Base-by-base conservation (phyloP, 73 alveolate species). In the Durusdinium trenchii region DNA sequence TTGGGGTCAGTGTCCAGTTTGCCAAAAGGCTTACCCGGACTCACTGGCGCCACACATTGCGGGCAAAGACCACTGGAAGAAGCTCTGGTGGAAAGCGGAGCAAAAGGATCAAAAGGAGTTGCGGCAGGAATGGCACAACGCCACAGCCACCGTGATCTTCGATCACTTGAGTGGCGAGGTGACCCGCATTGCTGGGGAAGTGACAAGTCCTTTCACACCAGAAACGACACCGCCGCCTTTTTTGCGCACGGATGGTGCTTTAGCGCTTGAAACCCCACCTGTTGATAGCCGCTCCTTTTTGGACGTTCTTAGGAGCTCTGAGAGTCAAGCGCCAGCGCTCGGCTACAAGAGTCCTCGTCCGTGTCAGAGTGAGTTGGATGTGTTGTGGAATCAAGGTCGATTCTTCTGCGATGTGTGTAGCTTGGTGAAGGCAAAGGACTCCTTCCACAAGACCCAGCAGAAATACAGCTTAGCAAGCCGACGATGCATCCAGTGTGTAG, bases 391-490 rank as follows among this genome's bases (percentile, higher is more conserved):
- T 30, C 47, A 30, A 48, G 71, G 71, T 35, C 57, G 35, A 36
- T 67, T 81, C 47, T 81, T 32, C 91, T 81, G 91, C 69, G 91
- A 81, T 81, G 43, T 46, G 3, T 81, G 91, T 35, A n/a, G n/a
- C n/a, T n/a, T n/a, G n/a, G n/a, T n/a, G n/a, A n/a, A n/a, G n/a
- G n/a, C n/a, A n/a, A n/a, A n/a, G n/a, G n/a, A n/a, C n/a, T n/a
- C n/a, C n/a, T 81, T 81, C 42, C 91, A 81, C 91, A 81, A 81
- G 91, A 30, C 43, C 35, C 91, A 81, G 91, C 91, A 81, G 91
- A 81, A 81, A 48, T 81, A 45, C 20, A 81, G 91, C 91, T 67
- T 47, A n/a, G 35, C 30, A 30, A 48, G 47, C 71, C 46, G 91
- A 81, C 46, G 47, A 35, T 81, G 91, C 91, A 81, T 81, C 7